Evolutionary conservation across 23 red algal species (phyloP).

Genomic region (Gracilaria domingensis): DNA sequence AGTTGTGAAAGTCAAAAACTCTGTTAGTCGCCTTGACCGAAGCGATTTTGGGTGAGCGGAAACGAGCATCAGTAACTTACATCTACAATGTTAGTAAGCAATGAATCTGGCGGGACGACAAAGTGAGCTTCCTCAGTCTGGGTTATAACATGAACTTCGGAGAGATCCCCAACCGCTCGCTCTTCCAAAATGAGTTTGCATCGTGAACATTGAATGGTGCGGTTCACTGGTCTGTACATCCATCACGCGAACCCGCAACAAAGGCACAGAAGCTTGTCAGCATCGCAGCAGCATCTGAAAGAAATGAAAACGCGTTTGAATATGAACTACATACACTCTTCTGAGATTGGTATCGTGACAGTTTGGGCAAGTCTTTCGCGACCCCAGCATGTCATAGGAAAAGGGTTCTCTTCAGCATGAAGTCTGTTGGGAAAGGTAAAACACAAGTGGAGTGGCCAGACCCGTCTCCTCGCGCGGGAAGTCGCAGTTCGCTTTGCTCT

Average conservation of each 20-base stretch:
- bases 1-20: background rate
- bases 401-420: background rate
- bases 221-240: constrained; percentile 49
- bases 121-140: constrained; percentile 77
- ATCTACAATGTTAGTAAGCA: constrained; percentile 55
- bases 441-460: background rate
- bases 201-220: constrained; percentile 61
- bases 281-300: background rate
- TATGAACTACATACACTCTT: constrained; percentile 50
- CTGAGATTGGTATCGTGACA: constrained; percentile 57
- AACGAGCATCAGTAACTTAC: constrained; percentile 33
- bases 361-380: constrained; percentile 60
- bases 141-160: constrained; percentile 65
- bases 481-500: background rate
- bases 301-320: background rate
- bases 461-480: background rate
- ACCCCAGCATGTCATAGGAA: constrained; percentile 63
- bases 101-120: constrained; percentile 64
- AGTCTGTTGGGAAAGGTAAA: background rate
- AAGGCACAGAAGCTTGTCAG: background rate
- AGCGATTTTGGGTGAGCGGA: background rate
- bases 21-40: background rate
- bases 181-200: constrained; percentile 72
- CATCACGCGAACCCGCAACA: background rate
- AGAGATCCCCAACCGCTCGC: constrained; percentile 48